Percentiles rank a stretch among this genome's conserved stretches.
These are phyloP conservation scores for Antrodiella citrinella DNA, from an alignment of 768 basidiomycete species.

Conservation along the genomic window DNA sequence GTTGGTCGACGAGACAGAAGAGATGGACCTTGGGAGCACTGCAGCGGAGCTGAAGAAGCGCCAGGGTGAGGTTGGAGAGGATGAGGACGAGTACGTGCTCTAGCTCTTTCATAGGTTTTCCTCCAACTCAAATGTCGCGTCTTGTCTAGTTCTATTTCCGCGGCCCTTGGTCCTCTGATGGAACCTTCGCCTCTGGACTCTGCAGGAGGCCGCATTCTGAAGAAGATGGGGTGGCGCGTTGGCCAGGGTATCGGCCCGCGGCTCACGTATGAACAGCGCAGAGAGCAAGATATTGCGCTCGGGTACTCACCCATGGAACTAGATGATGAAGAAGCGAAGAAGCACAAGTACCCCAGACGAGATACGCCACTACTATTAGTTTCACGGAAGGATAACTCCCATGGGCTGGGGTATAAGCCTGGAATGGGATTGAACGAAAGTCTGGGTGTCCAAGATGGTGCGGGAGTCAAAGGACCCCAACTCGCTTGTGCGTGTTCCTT, in stretches of 20 bases:
- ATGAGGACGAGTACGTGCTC: slow-evolving; percentile 42
- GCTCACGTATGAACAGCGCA: slow-evolving; percentile 67
- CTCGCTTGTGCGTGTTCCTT: slow-evolving; percentile 42
- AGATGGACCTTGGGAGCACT: slow-evolving; percentile 61
- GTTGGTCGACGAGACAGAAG: slow-evolving; percentile 73
- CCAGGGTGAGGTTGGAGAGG: slow-evolving; percentile 30
- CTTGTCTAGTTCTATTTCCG: slow-evolving; percentile 52
- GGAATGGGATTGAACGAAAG: slow-evolving; percentile 55
- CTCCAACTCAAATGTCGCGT: no score
- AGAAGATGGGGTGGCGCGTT: slow-evolving; percentile 92
- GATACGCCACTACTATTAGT: slow-evolving; percentile 63
- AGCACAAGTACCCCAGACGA: slow-evolving; percentile 79
- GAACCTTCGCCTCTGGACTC: slow-evolving; percentile 73
- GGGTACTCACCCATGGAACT: slow-evolving; percentile 29
- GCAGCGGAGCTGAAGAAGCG: slow-evolving; percentile 34
- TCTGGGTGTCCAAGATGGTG: slow-evolving; percentile 31
- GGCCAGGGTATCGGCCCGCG: slow-evolving; percentile 94
- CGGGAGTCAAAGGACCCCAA: slow-evolving; percentile 34
- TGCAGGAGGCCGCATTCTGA: slow-evolving; percentile 75
- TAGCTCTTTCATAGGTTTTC: no score
- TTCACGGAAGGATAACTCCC: slow-evolving; percentile 62
- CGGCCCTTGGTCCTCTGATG: slow-evolving; percentile 55
- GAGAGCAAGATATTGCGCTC: slow-evolving; percentile 55
- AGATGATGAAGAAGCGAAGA: slow-evolving; percentile 73
- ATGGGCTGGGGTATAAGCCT: slow-evolving; percentile 78